Evolutionary conservation across 306 rosid species (phyloP).

Genomic region (Quercus mongolica): DNA sequence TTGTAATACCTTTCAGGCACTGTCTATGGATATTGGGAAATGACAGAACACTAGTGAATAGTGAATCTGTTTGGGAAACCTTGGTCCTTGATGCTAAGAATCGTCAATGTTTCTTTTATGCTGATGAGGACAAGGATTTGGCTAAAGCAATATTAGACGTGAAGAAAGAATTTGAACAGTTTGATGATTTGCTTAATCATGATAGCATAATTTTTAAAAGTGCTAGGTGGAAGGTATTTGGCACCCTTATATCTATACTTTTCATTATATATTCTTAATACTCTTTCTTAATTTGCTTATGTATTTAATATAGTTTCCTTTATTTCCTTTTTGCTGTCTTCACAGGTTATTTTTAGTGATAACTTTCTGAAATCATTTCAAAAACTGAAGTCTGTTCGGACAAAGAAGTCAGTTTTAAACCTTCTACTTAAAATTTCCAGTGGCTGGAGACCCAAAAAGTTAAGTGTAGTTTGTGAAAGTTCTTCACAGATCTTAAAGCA

Average conservation of each 20-base stretch:
- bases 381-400: constrained; percentile 28
- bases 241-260: not conserved
- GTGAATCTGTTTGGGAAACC: constrained; percentile 53
- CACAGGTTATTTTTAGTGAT: constrained; percentile 65
- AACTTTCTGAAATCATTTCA: constrained; percentile 66
- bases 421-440: constrained; percentile 56
- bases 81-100: constrained; percentile 53
- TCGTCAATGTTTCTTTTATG: constrained; percentile 64
- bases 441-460: constrained; percentile 75
- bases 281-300: not conserved
- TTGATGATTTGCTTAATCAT: constrained; percentile 63
- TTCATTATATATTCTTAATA: not conserved
- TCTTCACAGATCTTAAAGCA: constrained; percentile 49
- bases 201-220: constrained; percentile 53
- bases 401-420: constrained; percentile 41
- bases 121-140: constrained; percentile 57
- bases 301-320: not conserved
- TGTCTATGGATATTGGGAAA: constrained; percentile 79
- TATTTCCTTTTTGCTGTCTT: not conserved
- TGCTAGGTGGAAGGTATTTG: constrained; percentile 69
- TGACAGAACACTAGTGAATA: constrained; percentile 36
- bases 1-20: constrained; percentile 37
- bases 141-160: constrained; percentile 55
- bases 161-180: constrained; percentile 55
- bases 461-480: constrained; percentile 30